Percentiles rank a stretch among this genome's conserved stretches.
These are phyloP conservation scores for Metarhizium robertsii DNA, from an alignment of 2,329 filamentous ascomycete genomes.

Conservation along the genomic window DNA sequence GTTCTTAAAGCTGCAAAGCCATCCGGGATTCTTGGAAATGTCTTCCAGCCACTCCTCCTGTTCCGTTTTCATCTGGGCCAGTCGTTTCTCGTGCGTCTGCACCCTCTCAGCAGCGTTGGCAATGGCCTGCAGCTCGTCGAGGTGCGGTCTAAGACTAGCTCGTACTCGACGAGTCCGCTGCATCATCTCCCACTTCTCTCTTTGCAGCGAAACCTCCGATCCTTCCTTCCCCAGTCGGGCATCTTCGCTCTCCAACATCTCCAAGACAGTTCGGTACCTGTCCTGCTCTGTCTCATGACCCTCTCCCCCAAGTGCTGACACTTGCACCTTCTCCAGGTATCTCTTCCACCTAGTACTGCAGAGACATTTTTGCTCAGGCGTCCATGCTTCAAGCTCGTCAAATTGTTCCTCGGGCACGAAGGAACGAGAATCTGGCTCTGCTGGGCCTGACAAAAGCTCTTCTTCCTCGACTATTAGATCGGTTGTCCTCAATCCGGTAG, in stretches of 20 bases:
- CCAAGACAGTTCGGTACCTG: slow-evolving; percentile 1
- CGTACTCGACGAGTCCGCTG: neutral
- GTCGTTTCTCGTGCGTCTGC: neutral
- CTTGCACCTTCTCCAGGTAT: neutral
- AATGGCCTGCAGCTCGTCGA: neutral
- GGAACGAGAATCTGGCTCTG: neutral
- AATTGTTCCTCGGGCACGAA: neutral
- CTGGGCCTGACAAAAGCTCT: neutral
- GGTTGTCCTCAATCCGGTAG: neutral
- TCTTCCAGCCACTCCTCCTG: neutral
- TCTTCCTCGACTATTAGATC: neutral
- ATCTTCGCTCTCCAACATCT: neutral
- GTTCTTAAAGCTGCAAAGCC: neutral
- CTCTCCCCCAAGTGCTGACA: neutral
- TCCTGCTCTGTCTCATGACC: slow-evolving; percentile 1
- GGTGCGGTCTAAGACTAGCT: neutral
- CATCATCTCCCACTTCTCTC: neutral
- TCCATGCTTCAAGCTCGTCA: neutral
- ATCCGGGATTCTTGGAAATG: neutral
- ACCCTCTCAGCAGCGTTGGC: neutral
- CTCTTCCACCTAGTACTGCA: neutral
- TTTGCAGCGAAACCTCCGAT: neutral
- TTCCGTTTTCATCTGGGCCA: neutral
- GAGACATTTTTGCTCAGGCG: neutral
- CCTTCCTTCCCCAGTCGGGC: neutral